Conservation (phyloP, 2,329 filamentous ascomycete species). For the Waltergamsia citrina region DNA sequence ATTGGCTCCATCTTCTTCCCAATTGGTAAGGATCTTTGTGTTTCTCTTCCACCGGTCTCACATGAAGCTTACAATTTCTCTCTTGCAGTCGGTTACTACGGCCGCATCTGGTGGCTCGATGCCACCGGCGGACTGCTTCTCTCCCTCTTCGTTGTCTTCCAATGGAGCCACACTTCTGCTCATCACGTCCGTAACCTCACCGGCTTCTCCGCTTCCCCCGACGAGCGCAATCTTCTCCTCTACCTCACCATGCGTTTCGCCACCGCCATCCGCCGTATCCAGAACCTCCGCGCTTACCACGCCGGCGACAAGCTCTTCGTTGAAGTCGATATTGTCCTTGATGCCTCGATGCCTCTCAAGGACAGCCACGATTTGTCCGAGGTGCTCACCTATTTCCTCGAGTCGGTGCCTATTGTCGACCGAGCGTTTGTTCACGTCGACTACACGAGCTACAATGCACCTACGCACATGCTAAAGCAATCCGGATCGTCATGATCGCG, state of each 20-base stretch:
- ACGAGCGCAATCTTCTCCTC: constrained; percentile 75
- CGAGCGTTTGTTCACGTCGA: constrained; percentile 61
- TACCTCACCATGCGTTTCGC: constrained; percentile 94
- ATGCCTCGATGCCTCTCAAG: constrained; percentile 63
- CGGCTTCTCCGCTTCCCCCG: constrained; percentile 67
- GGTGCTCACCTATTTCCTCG: constrained; percentile 73
- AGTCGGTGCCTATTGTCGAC: constrained; percentile 73
- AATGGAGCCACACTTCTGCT: constrained; percentile 65
- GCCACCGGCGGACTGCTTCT: constrained; percentile 68
- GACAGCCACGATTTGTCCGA: constrained; percentile 75
- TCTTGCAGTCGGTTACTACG: constrained; percentile 58
- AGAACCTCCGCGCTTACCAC: constrained; percentile 78
- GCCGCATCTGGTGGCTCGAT: constrained; percentile 76
- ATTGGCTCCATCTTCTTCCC: constrained; percentile 83
- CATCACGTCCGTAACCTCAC: constrained; percentile 75
- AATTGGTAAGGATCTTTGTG: constrained; percentile 35
- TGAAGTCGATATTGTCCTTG: constrained; percentile 72
- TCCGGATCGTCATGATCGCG: constrained; percentile 7
- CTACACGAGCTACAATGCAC: constrained; percentile 52
- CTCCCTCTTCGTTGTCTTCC: constrained; percentile 70
- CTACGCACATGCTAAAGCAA: constrained; percentile 43
- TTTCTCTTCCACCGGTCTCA: not conserved
- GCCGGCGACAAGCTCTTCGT: constrained; percentile 79
- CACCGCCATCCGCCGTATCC: constrained; percentile 76
- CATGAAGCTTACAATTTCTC: constrained; percentile 1